These are phyloP conservation scores for Sporobolomyces phaffii DNA, from an alignment of 768 basidiomycete species.

Conservation along the genomic window DNA sequence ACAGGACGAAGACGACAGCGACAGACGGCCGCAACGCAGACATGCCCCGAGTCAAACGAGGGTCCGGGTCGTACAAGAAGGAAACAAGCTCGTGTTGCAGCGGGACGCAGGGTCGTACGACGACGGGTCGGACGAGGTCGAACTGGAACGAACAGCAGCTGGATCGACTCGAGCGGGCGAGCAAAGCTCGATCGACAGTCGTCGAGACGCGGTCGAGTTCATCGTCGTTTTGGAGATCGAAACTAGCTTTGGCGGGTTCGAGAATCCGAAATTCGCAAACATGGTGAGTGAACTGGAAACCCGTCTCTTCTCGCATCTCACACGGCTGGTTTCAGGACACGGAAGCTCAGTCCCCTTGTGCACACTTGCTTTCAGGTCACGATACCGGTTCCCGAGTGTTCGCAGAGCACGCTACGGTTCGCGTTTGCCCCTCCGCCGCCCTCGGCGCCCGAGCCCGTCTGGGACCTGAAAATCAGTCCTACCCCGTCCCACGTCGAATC, in stretches of 20 bases:
- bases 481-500: slow-evolving; percentile 9
- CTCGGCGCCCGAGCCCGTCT: background rate
- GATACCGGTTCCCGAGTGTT: slow-evolving; percentile 19
- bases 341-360: too few relatives aligned
- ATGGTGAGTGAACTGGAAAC: too few relatives aligned
- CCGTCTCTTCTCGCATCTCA: background rate
- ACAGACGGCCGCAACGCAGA: background rate
- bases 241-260: background rate
- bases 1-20: too few relatives aligned
- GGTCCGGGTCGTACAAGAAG: background rate
- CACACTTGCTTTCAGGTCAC: background rate
- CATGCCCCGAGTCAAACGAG: background rate
- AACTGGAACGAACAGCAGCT: background rate
- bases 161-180: background rate
- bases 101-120: too few relatives aligned
- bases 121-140: background rate
- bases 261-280: slow-evolving; percentile 25
- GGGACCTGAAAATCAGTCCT: slow-evolving; percentile 30
- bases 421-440: slow-evolving; percentile 5
- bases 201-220: slow-evolving; percentile 5
- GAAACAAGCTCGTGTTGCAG: background rate
- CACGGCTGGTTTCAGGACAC: background rate
- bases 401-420: slow-evolving; percentile 16
- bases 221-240: slow-evolving; percentile 21
- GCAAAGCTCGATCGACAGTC: background rate